Evolutionary conservation across 139 green algal species (phyloP), one percentile per base, ranked within the genome.

Genomic region (Tetraselmis chui): DNA sequence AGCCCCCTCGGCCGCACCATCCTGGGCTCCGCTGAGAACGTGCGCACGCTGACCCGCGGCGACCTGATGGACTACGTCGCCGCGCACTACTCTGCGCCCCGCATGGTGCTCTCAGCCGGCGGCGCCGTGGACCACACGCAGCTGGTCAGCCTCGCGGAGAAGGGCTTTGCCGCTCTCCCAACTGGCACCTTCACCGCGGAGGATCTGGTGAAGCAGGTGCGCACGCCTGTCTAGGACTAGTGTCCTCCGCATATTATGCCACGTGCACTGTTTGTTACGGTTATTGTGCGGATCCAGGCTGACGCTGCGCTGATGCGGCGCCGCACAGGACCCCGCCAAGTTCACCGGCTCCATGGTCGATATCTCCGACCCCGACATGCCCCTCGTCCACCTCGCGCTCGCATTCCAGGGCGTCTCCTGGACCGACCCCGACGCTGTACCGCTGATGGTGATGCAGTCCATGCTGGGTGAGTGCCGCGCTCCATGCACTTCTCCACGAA

Each of bases 261-360:
- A n/a, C n/a, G n/a, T n/a, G n/a, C n/a, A n/a, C n/a, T n/a, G n/a
- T n/a, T n/a, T n/a, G n/a, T n/a, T n/a, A n/a, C n/a, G n/a, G n/a
- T n/a, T n/a, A n/a, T n/a, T n/a, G n/a, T n/a, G n/a, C n/a, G n/a
- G n/a, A n/a, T n/a, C n/a, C n/a, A n/a, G n/a, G n/a, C n/a, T n/a
- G n/a, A n/a, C n/a, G n/a, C n/a, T 27, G 27, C 0, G 27, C 58
- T 5, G 59, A 26, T 31, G 28, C n/a, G 0, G 77, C 26, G 76
- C 86, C 0, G 75, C 80, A 59, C 90, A 95, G 87, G 90, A 98
- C 67, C 97, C 97, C 11, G 86, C 92, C 27, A 59, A 90, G 76
- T 99, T 97, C 93, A 99, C 97, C 22, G 97, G 97, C 76, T 97
- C 91, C 29, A 95, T 98, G 59, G 97, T 99, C 32, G 88, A 94